These are phyloP conservation scores for Colletotrichum sojae DNA, from an alignment of 2,329 filamentous ascomycete species.

Conservation along the genomic window DNA sequence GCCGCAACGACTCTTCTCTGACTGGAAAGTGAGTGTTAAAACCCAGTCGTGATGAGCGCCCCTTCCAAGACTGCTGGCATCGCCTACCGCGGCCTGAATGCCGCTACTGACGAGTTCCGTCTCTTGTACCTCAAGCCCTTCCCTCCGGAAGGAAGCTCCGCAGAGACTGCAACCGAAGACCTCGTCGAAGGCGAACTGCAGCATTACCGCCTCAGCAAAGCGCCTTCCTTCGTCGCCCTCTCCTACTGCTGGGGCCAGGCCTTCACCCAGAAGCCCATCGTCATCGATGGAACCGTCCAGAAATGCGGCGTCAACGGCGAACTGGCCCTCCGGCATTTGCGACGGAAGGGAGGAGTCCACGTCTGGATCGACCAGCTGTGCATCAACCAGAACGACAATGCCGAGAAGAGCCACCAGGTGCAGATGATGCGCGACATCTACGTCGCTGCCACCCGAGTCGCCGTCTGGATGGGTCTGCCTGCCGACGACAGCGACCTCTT, in stretches of 20 bases:
- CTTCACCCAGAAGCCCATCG: neutral
- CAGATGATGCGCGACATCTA: too few relatives aligned
- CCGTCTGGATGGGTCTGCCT: too few relatives aligned
- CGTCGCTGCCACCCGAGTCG: too few relatives aligned
- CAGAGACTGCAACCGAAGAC: neutral
- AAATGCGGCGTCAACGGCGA: too few relatives aligned
- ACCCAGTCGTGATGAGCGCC: neutral
- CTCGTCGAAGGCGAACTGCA: neutral
- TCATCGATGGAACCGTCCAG: too few relatives aligned
- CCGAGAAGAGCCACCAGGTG: too few relatives aligned
- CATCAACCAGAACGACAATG: too few relatives aligned
- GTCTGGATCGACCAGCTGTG: too few relatives aligned
- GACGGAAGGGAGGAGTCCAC: too few relatives aligned
- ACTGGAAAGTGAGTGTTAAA: neutral
- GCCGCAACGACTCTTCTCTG: neutral
- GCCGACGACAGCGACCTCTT: too few relatives aligned
- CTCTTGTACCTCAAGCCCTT: slow-evolving; percentile 10
- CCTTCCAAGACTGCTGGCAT: neutral
- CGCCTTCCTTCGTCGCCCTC: slow-evolving; percentile 1
- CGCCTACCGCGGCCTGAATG: neutral
- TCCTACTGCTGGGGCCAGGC: slow-evolving; percentile 24
- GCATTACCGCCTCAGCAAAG: neutral
- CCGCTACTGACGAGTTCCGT: slow-evolving; percentile 7
- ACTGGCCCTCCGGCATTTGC: too few relatives aligned
- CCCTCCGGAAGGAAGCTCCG: too few relatives aligned